Base-by-base conservation (phyloP, 2,329 filamentous ascomycete genomes). In the Scytalidium sp. region DNA sequence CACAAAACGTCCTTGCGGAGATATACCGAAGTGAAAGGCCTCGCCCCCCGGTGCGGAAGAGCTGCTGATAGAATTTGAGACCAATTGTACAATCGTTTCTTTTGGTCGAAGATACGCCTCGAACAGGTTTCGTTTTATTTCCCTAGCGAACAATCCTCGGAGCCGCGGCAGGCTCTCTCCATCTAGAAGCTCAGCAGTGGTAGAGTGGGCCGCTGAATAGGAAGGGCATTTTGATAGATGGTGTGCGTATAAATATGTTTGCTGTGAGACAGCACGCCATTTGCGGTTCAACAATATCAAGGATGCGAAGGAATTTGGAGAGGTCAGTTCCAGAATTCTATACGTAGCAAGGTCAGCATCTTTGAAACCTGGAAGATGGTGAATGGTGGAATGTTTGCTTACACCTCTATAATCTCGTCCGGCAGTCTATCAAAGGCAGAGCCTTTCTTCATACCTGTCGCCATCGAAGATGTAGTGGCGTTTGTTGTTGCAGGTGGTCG, bases 41-140 rank as follows among this genome's bases (percentile, higher is more conserved):
- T 96, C 90, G 25, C 89, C 88, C 27, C 87, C 87, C 1, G 90
- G 90, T 2, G 80, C 80, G 19, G 90, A 90, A 1, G 88, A 90
- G 1, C 89, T 92, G 64, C 88, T 93, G 58, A 89, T 89, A 5
- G 88, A 91, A 45, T 86, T 90, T 32, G 89, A 94, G 11, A 95
- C 84, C 46, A 96, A 75, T 63, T 87, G 92, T 61, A 96, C 80
- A 41, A 88, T 74, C 5, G 86, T 92, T 61, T 80, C 77, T 51
- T 70, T 78, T 3, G 89, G 88, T 17, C 86, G 80, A 46, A 90
- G 66, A 64, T 89, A 92, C 29, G 85, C 82, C 58, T 89, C 83
- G 64, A 92, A 93, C 44, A 90, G 75, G 68, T 89, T 90, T 50
- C 87, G 80, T 67, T 90, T 88, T 56, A 87, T 80, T 63, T 92